Percentiles rank a stretch among this genome's conserved stretches.
Evolutionary conservation across 768 basidiomycete genomes (phyloP).

Genomic region (Dendrothele bispora): DNA sequence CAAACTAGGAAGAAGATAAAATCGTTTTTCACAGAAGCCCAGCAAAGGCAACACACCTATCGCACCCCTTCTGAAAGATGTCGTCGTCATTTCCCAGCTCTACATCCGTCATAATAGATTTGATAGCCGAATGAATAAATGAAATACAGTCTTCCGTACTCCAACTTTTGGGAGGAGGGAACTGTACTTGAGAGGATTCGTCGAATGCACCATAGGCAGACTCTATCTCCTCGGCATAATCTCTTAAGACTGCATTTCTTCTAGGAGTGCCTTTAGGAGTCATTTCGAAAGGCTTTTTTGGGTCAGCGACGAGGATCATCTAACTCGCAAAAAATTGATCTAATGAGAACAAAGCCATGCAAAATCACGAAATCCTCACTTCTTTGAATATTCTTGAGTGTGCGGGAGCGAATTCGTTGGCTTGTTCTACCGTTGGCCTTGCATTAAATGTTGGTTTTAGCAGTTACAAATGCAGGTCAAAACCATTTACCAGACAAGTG

Average conservation of each 20-base stretch:
- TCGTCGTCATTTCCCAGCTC: conserved; percentile 35
- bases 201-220: conserved; percentile 23
- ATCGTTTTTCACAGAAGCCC: not conserved
- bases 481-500: conserved; percentile 14
- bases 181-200: conserved; percentile 21
- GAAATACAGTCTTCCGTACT: conserved; percentile 13
- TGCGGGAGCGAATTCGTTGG: conserved; percentile 25
- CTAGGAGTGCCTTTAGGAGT: conserved; percentile 32
- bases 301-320: conserved; percentile 32
- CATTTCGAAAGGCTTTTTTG: conserved; percentile 28
- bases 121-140: conserved; percentile 28
- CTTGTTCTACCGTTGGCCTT: conserved; percentile 23
- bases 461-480: not conserved
- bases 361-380: conserved; percentile 4
- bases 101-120: conserved; percentile 22
- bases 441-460: not conserved
- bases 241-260: conserved; percentile 22
- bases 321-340: conserved; percentile 5
- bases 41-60: conserved; percentile 27
- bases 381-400: conserved; percentile 31
- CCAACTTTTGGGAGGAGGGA: conserved; percentile 23
- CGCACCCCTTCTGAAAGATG: conserved; percentile 39
- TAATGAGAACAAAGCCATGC: too few species aligned
- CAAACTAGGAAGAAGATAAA: conserved; percentile 20
- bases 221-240: conserved; percentile 18